Conservation (phyloP, 2,329 filamentous ascomycete species). For the Mycosphaerella sp. region DNA sequence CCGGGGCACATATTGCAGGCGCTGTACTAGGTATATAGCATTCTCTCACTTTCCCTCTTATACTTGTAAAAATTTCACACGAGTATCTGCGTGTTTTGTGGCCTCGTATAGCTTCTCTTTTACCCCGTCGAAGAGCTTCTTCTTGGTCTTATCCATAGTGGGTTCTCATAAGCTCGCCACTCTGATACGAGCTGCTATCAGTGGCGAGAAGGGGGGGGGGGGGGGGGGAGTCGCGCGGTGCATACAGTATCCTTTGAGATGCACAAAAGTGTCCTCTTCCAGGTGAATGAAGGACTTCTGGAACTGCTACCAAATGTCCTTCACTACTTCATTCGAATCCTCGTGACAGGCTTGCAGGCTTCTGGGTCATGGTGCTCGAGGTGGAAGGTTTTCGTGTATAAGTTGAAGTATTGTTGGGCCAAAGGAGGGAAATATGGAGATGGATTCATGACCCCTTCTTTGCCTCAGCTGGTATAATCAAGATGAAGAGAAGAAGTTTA, state of each 20-base stretch:
- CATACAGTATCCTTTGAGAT: slow-evolving; percentile 42
- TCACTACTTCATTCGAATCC: slow-evolving; percentile 39
- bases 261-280: slow-evolving; percentile 46
- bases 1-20: no score
- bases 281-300: slow-evolving; percentile 46
- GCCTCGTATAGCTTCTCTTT: background rate
- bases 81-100: background rate
- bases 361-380: slow-evolving; percentile 59
- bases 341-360: slow-evolving; percentile 38
- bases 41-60: no score
- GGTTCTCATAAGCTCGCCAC: slow-evolving; percentile 44
- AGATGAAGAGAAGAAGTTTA: no score
- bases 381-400: slow-evolving; percentile 54
- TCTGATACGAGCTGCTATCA: slow-evolving; percentile 51
- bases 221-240: slow-evolving; percentile 42
- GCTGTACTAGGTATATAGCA: no score
- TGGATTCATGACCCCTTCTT: slow-evolving; percentile 58
- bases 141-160: slow-evolving; percentile 36
- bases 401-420: slow-evolving; percentile 55
- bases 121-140: slow-evolving; percentile 41
- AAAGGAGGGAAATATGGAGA: slow-evolving; percentile 45
- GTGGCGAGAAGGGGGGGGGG: slow-evolving; percentile 48
- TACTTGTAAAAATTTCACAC: background rate
- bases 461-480: no score
- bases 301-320: slow-evolving; percentile 49